phyloP scores from a whole-genome alignment of 2,329 filamentous ascomycete species.

The Talaromyces sp. region DNA sequence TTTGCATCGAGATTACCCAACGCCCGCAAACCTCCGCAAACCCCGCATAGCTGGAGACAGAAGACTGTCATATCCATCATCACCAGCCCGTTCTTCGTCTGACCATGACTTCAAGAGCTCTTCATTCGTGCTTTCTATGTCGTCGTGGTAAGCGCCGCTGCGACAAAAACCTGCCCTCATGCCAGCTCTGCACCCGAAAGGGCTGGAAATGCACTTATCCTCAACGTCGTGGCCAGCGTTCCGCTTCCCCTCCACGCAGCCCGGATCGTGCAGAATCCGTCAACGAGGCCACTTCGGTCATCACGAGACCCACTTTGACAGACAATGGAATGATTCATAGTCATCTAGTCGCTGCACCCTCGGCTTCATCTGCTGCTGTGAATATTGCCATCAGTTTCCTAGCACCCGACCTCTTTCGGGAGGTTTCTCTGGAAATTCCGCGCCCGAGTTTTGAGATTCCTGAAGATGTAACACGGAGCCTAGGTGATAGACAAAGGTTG shows the following conservation, averaged over 20 bases:
- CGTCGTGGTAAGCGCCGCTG: slow-evolving; percentile 14
- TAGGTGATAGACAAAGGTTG: neutral
- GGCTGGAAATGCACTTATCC: slow-evolving; percentile 11
- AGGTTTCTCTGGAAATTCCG: neutral
- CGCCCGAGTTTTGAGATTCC: slow-evolving; percentile 7
- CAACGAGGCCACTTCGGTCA: neutral
- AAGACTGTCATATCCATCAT: neutral
- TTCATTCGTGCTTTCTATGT: slow-evolving; percentile 4
- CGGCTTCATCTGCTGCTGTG: neutral
- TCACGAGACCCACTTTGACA: neutral
- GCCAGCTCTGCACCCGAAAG: slow-evolving; percentile 10
- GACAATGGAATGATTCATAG: neutral
- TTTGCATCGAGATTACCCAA: neutral
- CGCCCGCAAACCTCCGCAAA: neutral
- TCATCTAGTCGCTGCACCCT: neutral
- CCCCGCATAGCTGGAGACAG: neutral
- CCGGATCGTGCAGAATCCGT: neutral
- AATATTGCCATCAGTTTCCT: slow-evolving; percentile 8
- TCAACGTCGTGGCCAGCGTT: slow-evolving; percentile 10
- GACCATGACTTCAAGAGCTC: slow-evolving; percentile 7
- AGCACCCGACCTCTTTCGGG: slow-evolving; percentile 8
- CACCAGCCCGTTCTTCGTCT: neutral
- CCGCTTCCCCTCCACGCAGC: neutral
- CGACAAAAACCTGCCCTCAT: slow-evolving; percentile 9
- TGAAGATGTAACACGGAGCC: neutral